These are phyloP conservation scores for Castanopsis chinensis DNA, from an alignment of 306 rosid genomes.

Conservation along the genomic window DNA sequence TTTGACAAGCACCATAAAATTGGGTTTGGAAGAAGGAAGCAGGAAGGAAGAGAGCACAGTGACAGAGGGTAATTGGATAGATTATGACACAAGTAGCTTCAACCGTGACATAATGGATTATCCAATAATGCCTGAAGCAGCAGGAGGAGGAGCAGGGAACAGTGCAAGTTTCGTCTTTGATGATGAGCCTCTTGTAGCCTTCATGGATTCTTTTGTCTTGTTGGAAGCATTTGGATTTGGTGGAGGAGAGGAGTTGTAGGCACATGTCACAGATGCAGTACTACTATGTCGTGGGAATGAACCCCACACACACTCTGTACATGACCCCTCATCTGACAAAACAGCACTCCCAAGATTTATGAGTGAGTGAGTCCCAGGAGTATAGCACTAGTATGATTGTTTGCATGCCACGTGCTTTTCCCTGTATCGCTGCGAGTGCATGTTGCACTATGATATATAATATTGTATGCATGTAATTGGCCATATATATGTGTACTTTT, in stretches of 20 bases:
- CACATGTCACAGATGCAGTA: neutral
- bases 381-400: neutral
- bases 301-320: neutral
- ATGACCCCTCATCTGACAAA: neutral
- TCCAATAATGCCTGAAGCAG: constrained; percentile 13
- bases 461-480: neutral
- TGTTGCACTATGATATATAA: neutral
- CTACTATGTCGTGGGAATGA: neutral
- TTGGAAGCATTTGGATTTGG: constrained; percentile 40
- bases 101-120: constrained; percentile 18
- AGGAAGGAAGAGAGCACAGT: neutral
- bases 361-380: too few relatives aligned
- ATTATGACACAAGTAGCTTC: constrained; percentile 16
- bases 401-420: neutral
- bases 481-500: neutral
- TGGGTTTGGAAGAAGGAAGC: neutral
- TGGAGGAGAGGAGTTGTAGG: constrained; percentile 15
- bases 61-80: neutral
- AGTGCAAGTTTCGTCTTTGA: constrained; percentile 26
- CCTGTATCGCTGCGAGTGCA: neutral
- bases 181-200: constrained; percentile 36
- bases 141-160: neutral
- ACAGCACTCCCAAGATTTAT: neutral
- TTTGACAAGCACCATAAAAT: neutral
- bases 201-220: constrained; percentile 34